Evolutionary conservation across 352 stramenopile genomes (phyloP).

Genomic region (Globisporangium apiculatum): DNA sequence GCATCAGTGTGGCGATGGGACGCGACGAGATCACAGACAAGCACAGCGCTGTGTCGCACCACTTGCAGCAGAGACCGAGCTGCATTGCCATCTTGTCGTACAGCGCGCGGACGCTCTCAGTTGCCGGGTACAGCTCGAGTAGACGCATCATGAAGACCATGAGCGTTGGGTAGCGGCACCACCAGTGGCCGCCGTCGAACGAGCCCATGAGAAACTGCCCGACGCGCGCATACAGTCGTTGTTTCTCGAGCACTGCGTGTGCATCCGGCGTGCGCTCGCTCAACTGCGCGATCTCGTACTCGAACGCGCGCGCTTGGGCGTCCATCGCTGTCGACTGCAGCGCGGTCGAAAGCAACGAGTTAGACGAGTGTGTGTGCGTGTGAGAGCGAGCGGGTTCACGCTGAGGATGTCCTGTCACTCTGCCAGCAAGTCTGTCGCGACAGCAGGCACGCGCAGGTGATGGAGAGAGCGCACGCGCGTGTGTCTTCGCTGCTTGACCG

Average conservation of each 20-base stretch:
- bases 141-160: slow-evolving; percentile 88
- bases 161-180: slow-evolving; percentile 68
- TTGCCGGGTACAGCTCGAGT: slow-evolving; percentile 63
- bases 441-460: no score
- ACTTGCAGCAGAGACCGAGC: slow-evolving; percentile 52
- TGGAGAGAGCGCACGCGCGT: no score
- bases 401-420: no score
- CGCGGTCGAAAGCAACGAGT: no score
- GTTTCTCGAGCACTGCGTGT: slow-evolving; percentile 40
- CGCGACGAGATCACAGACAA: no score
- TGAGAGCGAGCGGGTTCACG: no score
- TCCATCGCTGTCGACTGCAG: slow-evolving; percentile 7
- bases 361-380: no score
- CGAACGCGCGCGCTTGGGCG: slow-evolving; percentile 21
- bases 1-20: no score
- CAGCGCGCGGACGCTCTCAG: slow-evolving; percentile 65
- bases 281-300: slow-evolving; percentile 32
- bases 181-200: slow-evolving; percentile 67
- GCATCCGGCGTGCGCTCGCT: slow-evolving; percentile 12
- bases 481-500: no score
- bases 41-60: slow-evolving; percentile 20
- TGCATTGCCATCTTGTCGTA: slow-evolving; percentile 70
- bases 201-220: slow-evolving; percentile 71
- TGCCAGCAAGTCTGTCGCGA: no score
- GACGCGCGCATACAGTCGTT: slow-evolving; percentile 68